A percentile compares a stretch with the other conserved stretches of the same genome.
These are phyloP conservation scores for Prunus mira DNA, from an alignment of 306 rosid species.

Conservation along the genomic window DNA sequence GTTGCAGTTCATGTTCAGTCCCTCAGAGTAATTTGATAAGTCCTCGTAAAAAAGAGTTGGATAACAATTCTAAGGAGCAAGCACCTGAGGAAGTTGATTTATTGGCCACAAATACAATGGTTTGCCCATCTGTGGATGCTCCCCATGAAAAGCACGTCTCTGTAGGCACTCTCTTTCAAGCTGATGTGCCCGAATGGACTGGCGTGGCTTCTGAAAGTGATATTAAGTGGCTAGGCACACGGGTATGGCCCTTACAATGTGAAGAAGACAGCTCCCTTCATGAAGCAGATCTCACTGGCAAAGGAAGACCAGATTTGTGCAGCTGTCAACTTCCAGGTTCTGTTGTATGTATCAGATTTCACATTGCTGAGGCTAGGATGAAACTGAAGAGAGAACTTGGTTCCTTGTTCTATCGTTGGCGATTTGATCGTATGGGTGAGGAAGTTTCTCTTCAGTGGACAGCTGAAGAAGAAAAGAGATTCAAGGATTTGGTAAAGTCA, in stretches of 20 bases:
- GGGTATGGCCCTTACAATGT: conserved; percentile 48
- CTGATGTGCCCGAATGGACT: conserved; percentile 72
- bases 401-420: conserved; percentile 58
- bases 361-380: conserved; percentile 74
- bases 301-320: conserved; percentile 55
- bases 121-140: conserved; percentile 23
- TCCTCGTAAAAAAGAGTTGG: conserved; percentile 26
- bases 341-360: conserved; percentile 76
- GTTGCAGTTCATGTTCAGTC: conserved; percentile 47
- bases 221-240: conserved; percentile 73
- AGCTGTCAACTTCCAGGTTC: conserved; percentile 57
- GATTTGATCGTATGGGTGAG: conserved; percentile 79
- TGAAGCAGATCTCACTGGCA: conserved; percentile 31
- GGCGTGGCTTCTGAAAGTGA: conserved; percentile 60
- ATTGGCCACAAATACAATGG: not conserved
- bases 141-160: conserved; percentile 35
- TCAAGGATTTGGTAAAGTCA: conserved; percentile 51
- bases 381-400: conserved; percentile 72
- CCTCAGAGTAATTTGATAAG: conserved; percentile 22
- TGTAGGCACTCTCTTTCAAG: conserved; percentile 57
- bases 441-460: conserved; percentile 88
- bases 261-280: conserved; percentile 7
- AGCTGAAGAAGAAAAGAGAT: conserved; percentile 58
- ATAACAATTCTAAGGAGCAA: conserved; percentile 27
- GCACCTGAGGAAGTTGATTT: conserved; percentile 19